Evolutionary conservation across 352 stramenopile species (phyloP), one percentile per base, ranked within the genome.

Genomic region (Pythium inflatum): DNA sequence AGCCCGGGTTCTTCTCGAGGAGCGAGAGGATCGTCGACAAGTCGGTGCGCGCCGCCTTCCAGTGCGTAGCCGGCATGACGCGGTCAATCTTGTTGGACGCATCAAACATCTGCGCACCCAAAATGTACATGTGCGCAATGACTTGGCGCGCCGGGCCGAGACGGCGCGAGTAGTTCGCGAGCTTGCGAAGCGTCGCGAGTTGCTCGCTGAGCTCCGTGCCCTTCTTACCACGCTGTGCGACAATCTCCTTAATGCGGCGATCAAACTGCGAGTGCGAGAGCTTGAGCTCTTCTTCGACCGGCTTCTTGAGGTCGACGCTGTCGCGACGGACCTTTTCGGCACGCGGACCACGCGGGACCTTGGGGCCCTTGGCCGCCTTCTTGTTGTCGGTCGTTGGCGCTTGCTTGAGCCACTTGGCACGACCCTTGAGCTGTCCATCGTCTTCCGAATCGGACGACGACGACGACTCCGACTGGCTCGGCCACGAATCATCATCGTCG

Each of bases 371-470:
- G 16, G 8, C 24, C 6, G 30, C 3, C 48, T 58, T 66, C 22
- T 54, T 57, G 34, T 27, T 89, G 50, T 87, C 83, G 34, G 81
- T 83, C 11, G 82, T 83, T 8, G 83, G 72, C 31, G 88, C 93
- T 71, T 95, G 91, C 86, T 99, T 99, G 33, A 99, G 80, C 97
- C 97, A 99, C 50, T 85, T 87, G 8, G 94, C 94, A 79, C 97
- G 95, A 53, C 97, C 97, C 83, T 98, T 99, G 61, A 98, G 91
- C 82, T 97, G 82, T 33, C 83, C 85, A 27, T 95, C 88, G 41
- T 91, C 93, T 16, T 91, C 86, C 49, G 87, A 90, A 34, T 53
- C 82, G 81, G 51, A 80, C 93, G 68, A 69, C 24, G 78, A 88
- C 20, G 76, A 89, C 18, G 78, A 92, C 46, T 53, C 82, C 82